Evolutionary conservation across 306 rosid species (phyloP), one percentile per base, ranked within the genome.

Genomic region (Prunus padus): DNA sequence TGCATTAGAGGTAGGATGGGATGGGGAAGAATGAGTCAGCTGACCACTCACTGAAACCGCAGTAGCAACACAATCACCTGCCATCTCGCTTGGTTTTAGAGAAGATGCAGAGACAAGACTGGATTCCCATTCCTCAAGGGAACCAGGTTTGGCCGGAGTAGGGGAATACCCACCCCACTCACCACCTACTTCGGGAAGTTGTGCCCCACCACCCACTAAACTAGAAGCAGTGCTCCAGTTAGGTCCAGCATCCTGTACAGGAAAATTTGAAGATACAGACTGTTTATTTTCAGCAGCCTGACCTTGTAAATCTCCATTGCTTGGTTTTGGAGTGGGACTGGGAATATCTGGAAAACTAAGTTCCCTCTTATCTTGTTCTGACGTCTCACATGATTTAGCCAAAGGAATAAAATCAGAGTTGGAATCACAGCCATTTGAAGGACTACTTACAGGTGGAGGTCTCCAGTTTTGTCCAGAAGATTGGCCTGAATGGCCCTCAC

Each of bases 391-490:
- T 75, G 88, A 72, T 76, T 72, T 80, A 64, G 75, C n/a, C 64
- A 46, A 20, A 57, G 92, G 84, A 75, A 68, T 78, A 68, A 75
- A 83, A 81, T 71, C 67, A 9, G 84, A 52, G 18, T 80, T 80
- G 65, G 88, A 76, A 84, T 79, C 89, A 81, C 73, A 55, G 77
- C 87, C 85, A 54, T 64, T 71, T 57, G 91, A 77, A 77, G 89
- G 81, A 79, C 76, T 75, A 69, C 64, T 64, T 54, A 66, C 80
- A 20, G 65, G 71, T 54, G 86, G 86, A 77, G 78, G 75, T 22
- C 67, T 85, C 91, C 89, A 89, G 88, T 83, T 93, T 74, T 86
- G 91, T 18, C 85, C 88, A 57, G 93, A 85, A 80, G 97, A 91
- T 77, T 89, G 98, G 55, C 91, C 79, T 0, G 93, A 87, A 81